Evolutionary conservation across 2,329 filamentous ascomycete genomes (phyloP).

Genomic region (Verticillium nonalfalfae): DNA sequence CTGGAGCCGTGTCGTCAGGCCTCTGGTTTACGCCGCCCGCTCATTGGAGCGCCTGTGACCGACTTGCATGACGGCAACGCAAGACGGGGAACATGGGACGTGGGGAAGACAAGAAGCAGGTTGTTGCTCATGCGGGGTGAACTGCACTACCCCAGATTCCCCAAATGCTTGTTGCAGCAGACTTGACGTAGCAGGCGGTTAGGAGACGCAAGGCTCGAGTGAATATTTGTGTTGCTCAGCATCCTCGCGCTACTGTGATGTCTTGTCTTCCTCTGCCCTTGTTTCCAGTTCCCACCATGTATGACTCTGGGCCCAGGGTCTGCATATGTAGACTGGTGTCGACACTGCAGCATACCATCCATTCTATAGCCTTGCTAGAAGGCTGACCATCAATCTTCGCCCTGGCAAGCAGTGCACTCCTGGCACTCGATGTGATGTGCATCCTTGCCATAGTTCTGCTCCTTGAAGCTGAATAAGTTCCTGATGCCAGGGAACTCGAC

Average conservation of each 20-base stretch:
- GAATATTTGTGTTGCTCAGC: no score
- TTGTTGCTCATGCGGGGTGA: not conserved
- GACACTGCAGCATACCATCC: no score
- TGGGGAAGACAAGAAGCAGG: not conserved
- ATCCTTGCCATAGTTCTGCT: not conserved
- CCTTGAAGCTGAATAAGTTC: not conserved
- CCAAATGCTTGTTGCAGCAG: not conserved
- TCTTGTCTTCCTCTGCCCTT: no score
- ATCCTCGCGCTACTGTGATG: no score
- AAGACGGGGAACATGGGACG: not conserved
- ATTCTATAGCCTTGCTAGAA: no score
- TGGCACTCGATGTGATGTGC: conserved; percentile 1
- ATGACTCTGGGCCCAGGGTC: no score
- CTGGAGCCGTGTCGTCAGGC: not conserved
- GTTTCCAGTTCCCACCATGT: no score
- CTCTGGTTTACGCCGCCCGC: not conserved
- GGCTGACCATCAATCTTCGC: not conserved
- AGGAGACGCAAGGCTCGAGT: not conserved
- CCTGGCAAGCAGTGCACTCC: conserved; percentile 1
- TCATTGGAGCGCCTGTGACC: not conserved
- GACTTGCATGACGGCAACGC: not conserved
- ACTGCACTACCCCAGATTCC: not conserved
- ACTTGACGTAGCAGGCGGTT: no score
- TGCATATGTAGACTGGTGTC: no score
- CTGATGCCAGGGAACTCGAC: not conserved